A percentile compares a stretch with the other conserved stretches of the same genome.
phyloP scores from a whole-genome alignment of 2,329 filamentous ascomycete genomes.

The Hirsutella rhossiliensis region DNA sequence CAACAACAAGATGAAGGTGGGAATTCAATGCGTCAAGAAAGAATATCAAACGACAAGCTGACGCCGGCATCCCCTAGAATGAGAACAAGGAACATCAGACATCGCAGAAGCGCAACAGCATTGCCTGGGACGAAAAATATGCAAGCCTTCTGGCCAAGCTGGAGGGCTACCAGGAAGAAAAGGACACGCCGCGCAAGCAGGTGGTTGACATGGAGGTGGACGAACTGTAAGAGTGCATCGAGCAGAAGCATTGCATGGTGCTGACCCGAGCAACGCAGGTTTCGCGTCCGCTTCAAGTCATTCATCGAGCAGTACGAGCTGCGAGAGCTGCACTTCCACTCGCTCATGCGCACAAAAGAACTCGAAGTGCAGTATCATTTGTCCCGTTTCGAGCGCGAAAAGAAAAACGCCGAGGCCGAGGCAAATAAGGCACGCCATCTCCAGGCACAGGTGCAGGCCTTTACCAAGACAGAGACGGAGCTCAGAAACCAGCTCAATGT shows the following conservation, averaged over 20 bases:
- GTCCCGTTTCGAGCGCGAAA: constrained; percentile 79
- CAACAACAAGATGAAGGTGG: constrained; percentile 95
- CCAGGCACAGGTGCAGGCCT: constrained; percentile 84
- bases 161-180: constrained; percentile 78
- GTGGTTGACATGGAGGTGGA: constrained; percentile 80
- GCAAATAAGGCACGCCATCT: constrained; percentile 68
- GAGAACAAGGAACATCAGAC: constrained; percentile 90
- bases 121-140: constrained; percentile 75
- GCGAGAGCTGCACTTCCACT: constrained; percentile 87
- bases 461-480: constrained; percentile 91
- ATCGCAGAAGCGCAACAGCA: constrained; percentile 69
- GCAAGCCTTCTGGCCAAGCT: constrained; percentile 71
- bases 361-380: constrained; percentile 89
- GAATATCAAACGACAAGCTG: constrained; percentile 6
- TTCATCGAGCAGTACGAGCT: constrained; percentile 95
- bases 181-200: constrained; percentile 70
- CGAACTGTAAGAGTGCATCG: constrained; percentile 53
- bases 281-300: constrained; percentile 81
- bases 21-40: not conserved
- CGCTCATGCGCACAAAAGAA: constrained; percentile 85
- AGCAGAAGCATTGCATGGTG: constrained; percentile 2
- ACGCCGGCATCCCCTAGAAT: constrained; percentile 38
- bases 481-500: constrained; percentile 91
- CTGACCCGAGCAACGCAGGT: constrained; percentile 32
- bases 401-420: constrained; percentile 78